phyloP scores from a whole-genome alignment of 108 stramenopile genomes.

The Conticribra guillardii region DNA sequence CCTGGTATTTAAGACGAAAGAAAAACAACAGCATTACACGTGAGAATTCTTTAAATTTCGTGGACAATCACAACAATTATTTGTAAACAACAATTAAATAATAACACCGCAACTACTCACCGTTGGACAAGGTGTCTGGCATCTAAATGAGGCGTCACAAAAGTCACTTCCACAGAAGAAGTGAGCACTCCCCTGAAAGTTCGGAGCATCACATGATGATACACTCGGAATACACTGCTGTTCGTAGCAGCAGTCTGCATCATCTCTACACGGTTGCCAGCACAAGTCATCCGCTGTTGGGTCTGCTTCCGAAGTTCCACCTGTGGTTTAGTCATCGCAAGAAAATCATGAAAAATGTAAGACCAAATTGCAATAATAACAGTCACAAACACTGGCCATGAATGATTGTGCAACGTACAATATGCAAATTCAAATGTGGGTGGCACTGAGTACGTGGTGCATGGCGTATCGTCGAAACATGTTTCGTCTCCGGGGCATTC shows the following conservation, averaged over 20 bases:
- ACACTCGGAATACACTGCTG: conserved; percentile 30
- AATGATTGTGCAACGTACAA: neutral
- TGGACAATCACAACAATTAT: neutral
- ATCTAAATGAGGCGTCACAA: conserved; percentile 40
- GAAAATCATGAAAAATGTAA: neutral
- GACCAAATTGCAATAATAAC: conserved; percentile 13
- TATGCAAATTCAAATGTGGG: conserved; percentile 14
- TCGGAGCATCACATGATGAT: conserved; percentile 9
- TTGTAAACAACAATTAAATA: neutral
- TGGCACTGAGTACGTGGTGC: neutral
- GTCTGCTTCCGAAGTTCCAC: conserved; percentile 7
- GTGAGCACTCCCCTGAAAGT: conserved; percentile 36
- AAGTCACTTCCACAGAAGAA: conserved; percentile 49
- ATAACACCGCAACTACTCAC: neutral
- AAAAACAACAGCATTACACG: neutral
- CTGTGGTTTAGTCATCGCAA: too few relatives aligned
- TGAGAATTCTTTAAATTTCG: neutral
- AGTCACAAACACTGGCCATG: neutral
- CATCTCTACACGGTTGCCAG: conserved; percentile 48
- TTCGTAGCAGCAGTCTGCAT: conserved; percentile 45
- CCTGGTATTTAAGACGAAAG: too few relatives aligned
- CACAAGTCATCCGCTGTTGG: conserved; percentile 33
- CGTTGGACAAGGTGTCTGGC: conserved; percentile 60
- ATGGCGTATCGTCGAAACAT: conserved; percentile 14
- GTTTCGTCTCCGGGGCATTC: conserved; percentile 18